A percentile compares a stretch with the other conserved stretches of the same genome.
phyloP scores from a whole-genome alignment of 805 yeast species.

The Sugiyamaella americana region DNA sequence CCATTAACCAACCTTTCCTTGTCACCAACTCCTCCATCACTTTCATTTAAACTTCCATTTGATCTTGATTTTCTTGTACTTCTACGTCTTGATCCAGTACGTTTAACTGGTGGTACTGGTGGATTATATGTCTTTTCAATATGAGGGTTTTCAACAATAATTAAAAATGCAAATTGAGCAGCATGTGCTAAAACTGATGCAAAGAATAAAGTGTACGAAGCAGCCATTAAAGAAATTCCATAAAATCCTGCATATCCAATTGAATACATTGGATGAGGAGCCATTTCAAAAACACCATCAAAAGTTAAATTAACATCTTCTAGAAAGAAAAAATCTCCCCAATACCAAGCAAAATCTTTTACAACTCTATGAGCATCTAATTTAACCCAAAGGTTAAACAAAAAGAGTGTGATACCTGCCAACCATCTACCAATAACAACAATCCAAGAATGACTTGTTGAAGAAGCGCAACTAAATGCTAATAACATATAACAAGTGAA shows the following conservation, averaged over 20 bases:
- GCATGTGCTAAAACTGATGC: slow-evolving; percentile 73
- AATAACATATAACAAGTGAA: slow-evolving; percentile 67
- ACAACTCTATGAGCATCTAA: slow-evolving; percentile 83
- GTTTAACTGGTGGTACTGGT: slow-evolving; percentile 20
- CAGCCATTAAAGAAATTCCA: slow-evolving; percentile 72
- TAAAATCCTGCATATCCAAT: slow-evolving; percentile 85
- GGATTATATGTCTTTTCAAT: slow-evolving; percentile 62
- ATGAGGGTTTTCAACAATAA: slow-evolving; percentile 77
- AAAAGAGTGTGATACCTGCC: slow-evolving; percentile 54
- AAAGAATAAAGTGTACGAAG: slow-evolving; percentile 61
- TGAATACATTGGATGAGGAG: slow-evolving; percentile 91
- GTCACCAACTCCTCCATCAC: not conserved
- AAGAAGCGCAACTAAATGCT: slow-evolving; percentile 41
- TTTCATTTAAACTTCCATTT: not conserved
- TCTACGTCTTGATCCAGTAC: slow-evolving; percentile 14
- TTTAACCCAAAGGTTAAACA: slow-evolving; percentile 80
- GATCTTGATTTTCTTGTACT: slow-evolving; percentile 9
- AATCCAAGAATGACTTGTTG: slow-evolving; percentile 32
- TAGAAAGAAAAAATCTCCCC: slow-evolving; percentile 89
- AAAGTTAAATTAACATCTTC: slow-evolving; percentile 65
- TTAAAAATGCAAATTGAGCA: slow-evolving; percentile 67
- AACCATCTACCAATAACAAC: slow-evolving; percentile 46
- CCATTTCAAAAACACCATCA: slow-evolving; percentile 84
- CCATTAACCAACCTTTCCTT: not conserved
- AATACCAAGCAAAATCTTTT: slow-evolving; percentile 89